phyloP scores from a whole-genome alignment of 2,329 filamentous ascomycete species.

The Colletotrichum cuscutae region DNA sequence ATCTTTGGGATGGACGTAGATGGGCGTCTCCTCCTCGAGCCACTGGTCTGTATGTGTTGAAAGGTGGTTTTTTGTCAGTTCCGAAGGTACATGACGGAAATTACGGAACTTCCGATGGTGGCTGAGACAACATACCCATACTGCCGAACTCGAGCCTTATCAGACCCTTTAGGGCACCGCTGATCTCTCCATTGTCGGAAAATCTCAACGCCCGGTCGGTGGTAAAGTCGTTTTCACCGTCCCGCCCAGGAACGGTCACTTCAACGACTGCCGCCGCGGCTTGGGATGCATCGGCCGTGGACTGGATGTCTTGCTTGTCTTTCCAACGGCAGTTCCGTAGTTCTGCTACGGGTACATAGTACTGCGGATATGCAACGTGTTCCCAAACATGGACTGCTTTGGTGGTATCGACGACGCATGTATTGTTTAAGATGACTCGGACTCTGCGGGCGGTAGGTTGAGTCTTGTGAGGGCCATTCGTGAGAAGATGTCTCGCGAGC shows the following conservation, averaged over 20 bases:
- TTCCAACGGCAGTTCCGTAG: conserved; percentile 42
- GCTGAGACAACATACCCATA: conserved; percentile 41
- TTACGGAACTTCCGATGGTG: neutral
- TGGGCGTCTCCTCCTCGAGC: conserved; percentile 67
- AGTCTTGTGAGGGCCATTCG: conserved; percentile 40
- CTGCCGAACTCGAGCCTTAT: conserved; percentile 48
- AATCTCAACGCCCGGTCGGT: conserved; percentile 52
- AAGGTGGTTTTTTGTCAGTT: neutral
- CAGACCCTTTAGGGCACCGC: conserved; percentile 43
- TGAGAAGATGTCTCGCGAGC: conserved; percentile 40
- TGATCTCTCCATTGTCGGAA: conserved; percentile 47
- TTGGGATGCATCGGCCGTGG: conserved; percentile 37
- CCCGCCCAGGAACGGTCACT: conserved; percentile 41
- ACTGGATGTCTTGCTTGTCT: conserved; percentile 41
- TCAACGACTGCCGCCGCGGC: conserved; percentile 43
- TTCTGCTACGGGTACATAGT: conserved; percentile 49
- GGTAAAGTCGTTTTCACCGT: conserved; percentile 38
- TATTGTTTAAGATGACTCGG: conserved; percentile 46
- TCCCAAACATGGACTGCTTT: conserved; percentile 54
- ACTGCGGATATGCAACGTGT: conserved; percentile 59
- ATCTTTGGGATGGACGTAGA: conserved; percentile 73
- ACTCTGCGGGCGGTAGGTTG: conserved; percentile 43
- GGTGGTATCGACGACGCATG: conserved; percentile 49
- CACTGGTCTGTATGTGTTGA: conserved; percentile 45
- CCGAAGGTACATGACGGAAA: neutral